Conservation (phyloP, 371 early-diverging fungal genomes). For the Mortierella sp. region DNA sequence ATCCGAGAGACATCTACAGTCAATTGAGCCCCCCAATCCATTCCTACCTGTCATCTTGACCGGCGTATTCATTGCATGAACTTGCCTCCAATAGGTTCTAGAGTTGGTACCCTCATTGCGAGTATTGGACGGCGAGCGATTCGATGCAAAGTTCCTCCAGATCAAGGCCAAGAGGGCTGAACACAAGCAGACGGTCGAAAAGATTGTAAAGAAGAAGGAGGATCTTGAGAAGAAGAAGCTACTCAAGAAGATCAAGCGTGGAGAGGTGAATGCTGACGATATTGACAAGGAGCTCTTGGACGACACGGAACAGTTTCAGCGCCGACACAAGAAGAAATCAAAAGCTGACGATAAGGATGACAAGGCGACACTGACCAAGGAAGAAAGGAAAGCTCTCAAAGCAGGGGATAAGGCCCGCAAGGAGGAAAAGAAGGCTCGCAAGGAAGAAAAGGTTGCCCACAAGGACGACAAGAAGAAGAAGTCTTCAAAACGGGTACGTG, state of each 20-base stretch:
- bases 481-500: background rate
- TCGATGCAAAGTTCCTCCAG: constrained; percentile 81
- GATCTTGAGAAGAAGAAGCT: constrained; percentile 51
- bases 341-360: constrained; percentile 35
- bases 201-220: constrained; percentile 42
- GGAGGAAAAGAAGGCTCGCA: constrained; percentile 34
- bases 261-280: constrained; percentile 40
- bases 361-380: constrained; percentile 17
- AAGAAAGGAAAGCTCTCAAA: too few relatives aligned
- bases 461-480: constrained; percentile 26
- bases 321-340: constrained; percentile 47
- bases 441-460: constrained; percentile 38
- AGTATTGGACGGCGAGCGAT: constrained; percentile 84
- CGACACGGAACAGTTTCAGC: constrained; percentile 50
- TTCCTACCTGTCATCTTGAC: too few relatives aligned
- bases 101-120: constrained; percentile 77
- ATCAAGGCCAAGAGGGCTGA: constrained; percentile 60
- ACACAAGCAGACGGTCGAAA: constrained; percentile 43
- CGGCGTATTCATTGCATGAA: too few relatives aligned
- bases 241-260: constrained; percentile 49
- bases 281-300: constrained; percentile 28
- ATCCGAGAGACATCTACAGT: too few relatives aligned
- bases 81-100: constrained; percentile 65
- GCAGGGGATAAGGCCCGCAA: too few relatives aligned
- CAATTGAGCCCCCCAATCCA: too few relatives aligned